Conservation (phyloP, 257 asterid species). For the Cruciata laevipes region DNA sequence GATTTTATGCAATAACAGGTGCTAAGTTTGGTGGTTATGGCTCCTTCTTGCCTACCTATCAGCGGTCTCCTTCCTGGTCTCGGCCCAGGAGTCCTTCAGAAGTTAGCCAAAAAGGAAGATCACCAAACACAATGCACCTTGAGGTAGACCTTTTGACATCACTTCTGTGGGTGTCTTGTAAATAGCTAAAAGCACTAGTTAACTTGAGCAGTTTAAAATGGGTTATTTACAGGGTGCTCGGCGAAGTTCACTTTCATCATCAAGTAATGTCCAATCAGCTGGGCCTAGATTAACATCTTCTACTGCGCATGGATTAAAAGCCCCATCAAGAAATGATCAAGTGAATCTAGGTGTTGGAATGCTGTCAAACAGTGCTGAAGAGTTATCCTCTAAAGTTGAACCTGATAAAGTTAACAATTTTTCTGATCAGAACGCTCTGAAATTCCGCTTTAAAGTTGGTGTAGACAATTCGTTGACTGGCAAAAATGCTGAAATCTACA, state of each 20-base stretch:
- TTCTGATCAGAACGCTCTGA: slow-evolving; percentile 62
- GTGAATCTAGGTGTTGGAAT: slow-evolving; percentile 22
- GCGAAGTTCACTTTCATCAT: slow-evolving; percentile 41
- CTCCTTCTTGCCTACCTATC: slow-evolving; percentile 86
- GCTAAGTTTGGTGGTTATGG: slow-evolving; percentile 97
- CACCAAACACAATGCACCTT: slow-evolving; percentile 48
- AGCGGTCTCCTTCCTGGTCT: slow-evolving; percentile 73
- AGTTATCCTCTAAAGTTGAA: slow-evolving; percentile 39
- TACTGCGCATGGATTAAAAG: slow-evolving; percentile 13
- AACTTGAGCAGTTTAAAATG: slow-evolving; percentile 29
- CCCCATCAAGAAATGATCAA: slow-evolving; percentile 11
- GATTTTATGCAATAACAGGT: slow-evolving; percentile 50
- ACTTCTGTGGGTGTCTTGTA: slow-evolving; percentile 15
- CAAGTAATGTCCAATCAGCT: slow-evolving; percentile 46
- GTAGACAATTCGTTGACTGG: slow-evolving; percentile 54
- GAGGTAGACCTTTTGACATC: slow-evolving; percentile 47
- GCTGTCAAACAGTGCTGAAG: slow-evolving; percentile 38
- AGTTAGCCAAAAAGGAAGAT: slow-evolving; percentile 36
- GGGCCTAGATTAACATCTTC: slow-evolving; percentile 42
- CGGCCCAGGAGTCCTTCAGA: slow-evolving; percentile 55
- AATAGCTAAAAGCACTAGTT: slow-evolving; percentile 11
- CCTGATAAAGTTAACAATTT: slow-evolving; percentile 32
- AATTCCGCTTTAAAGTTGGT: slow-evolving; percentile 88
- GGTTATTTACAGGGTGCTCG: slow-evolving; percentile 53
- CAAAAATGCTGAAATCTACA: slow-evolving; percentile 79